Conservation (phyloP, 805 yeast species). For the Cyberlindnera maclurae region DNA sequence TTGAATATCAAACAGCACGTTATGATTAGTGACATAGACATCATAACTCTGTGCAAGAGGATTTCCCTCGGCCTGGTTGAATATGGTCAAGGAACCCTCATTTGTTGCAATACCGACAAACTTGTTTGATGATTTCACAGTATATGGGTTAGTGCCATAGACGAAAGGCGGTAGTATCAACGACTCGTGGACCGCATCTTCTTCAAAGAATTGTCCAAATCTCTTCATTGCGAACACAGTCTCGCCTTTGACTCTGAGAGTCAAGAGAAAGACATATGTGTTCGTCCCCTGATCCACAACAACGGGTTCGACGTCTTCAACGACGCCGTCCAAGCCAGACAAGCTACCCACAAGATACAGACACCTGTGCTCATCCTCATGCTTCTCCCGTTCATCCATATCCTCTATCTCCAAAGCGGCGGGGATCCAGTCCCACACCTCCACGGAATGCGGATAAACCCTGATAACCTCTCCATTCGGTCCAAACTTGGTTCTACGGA, state of each 20-base stretch:
- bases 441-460: constrained; percentile 23
- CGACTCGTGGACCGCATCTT: constrained; percentile 6
- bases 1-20: constrained; percentile 36
- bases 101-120: constrained; percentile 23
- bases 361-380: constrained; percentile 11
- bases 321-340: constrained; percentile 10
- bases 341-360: constrained; percentile 25
- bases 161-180: constrained; percentile 24
- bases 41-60: constrained; percentile 16
- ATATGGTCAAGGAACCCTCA: constrained; percentile 25
- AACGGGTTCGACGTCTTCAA: constrained; percentile 22
- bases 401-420: constrained; percentile 13
- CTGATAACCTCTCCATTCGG: constrained; percentile 31
- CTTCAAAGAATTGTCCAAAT: constrained; percentile 19
- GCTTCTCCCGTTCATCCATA: constrained; percentile 7
- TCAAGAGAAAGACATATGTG: constrained; percentile 18
- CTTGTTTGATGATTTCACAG: constrained; percentile 12
- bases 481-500: constrained; percentile 26
- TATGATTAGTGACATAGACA: constrained; percentile 24
- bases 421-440: constrained; percentile 36
- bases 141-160: constrained; percentile 21
- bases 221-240: constrained; percentile 6
- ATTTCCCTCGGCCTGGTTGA: constrained; percentile 13
- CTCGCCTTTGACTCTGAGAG: constrained; percentile 8
- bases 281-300: constrained; percentile 16